Evolutionary conservation across 2,329 filamentous ascomycete genomes (phyloP).

Genomic region (Aspergillus sp.): DNA sequence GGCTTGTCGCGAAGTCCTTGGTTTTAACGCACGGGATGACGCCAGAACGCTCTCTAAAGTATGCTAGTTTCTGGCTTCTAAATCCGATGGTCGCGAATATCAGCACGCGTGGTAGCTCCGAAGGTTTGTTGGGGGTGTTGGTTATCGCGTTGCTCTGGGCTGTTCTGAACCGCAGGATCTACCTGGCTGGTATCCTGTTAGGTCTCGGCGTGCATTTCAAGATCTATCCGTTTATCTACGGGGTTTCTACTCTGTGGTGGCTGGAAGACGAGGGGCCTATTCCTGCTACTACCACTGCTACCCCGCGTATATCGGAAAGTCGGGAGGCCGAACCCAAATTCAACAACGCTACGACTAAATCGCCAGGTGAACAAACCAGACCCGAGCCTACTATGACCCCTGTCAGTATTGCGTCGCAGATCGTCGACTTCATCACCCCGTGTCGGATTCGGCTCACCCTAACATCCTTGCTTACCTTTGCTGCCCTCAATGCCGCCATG

Average conservation of each 20-base stretch:
- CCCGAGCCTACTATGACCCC: conserved; percentile 7
- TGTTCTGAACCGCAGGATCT: conserved; percentile 61
- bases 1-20: conserved; percentile 65
- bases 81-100: conserved; percentile 99
- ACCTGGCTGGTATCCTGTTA: conserved; percentile 70
- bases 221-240: conserved; percentile 98
- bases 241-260: conserved; percentile 54
- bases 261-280: conserved; percentile 22
- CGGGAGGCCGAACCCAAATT: conserved; percentile 8
- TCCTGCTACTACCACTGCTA: not conserved
- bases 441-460: conserved; percentile 42
- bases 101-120: conserved; percentile 89
- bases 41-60: conserved; percentile 63
- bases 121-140: conserved; percentile 82
- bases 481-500: conserved; percentile 74
- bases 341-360: not conserved
- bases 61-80: conserved; percentile 85
- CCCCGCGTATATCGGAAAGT: conserved; percentile 2
- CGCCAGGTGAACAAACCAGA: not conserved
- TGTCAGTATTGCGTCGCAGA: not conserved
- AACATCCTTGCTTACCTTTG: conserved; percentile 71
- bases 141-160: conserved; percentile 84
- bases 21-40: conserved; percentile 49
- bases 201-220: conserved; percentile 93
- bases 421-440: conserved; percentile 38